Evolutionary conservation across 1,284 basidiomycete genomes (phyloP), one percentile per base, ranked within the genome.

Genomic region (Rhodotorula sp.): DNA sequence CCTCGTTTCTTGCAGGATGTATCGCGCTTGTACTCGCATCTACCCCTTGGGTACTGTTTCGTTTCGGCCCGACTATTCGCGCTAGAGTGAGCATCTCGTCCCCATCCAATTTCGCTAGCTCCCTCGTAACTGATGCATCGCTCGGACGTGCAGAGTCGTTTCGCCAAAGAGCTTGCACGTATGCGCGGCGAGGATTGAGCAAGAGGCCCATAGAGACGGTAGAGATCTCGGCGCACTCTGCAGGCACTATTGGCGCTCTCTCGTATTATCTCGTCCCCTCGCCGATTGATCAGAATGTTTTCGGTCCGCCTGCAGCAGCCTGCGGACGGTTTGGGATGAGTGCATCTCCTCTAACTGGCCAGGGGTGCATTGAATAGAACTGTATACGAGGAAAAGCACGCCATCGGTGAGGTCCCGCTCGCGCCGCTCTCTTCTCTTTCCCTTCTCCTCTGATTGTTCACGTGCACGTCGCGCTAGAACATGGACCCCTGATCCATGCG

Each of bases 91-190:
- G 69, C n/a, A 5, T 24, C 42, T 49, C 12, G 17, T 24, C 45
- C 26, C n/a, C 2, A 20, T 37, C 1, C 17, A 29, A 3, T 1
- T 29, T 45, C 48, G 3, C 29, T 24, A 3, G 6, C 59, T 44
- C 10, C 17, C 10, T 15, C 7, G 37, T 14, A 4, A 18, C 56
- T 49, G 48, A 59, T 49, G 33, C 12, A 0, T 33, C 44, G 3
- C n/a, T 17, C 22, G 33, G 1, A 2, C 0, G 5, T 2, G 55
- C 67, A 69, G 73, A 69, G 67, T 24, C 71, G 68, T 4, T 73
- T 73, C 18, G 74, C 72, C 6, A 75, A 73, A 37, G 67, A 71
- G 56, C 67, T 73, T 29, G 69, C 64, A 0, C 49, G 62, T 17
- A 54, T 54, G n/a, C 53, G n/a, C 12, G 26, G 26, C n/a, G 26